Conservation (phyloP, 306 rosid genomes). For the Argentina anserina region DNA sequence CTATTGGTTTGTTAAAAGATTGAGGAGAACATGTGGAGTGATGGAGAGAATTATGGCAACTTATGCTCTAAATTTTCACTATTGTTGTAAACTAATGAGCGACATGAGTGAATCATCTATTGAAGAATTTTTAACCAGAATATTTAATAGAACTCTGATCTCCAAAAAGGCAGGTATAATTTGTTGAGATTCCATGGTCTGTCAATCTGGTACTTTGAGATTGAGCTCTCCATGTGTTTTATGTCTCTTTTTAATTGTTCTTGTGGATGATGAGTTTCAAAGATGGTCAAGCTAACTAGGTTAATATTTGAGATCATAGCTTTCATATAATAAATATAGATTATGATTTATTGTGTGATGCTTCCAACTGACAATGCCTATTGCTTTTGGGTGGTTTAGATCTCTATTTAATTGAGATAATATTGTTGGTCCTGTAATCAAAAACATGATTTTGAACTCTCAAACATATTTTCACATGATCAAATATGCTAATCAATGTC, state of each 20-base stretch:
- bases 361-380: background rate
- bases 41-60: background rate
- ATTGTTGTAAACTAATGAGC: background rate
- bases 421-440: background rate
- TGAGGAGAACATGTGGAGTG: slow-evolving; percentile 16
- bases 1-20: background rate
- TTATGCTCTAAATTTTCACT: background rate
- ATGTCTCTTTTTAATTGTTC: background rate
- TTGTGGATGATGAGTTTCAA: background rate
- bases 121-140: background rate
- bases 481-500: background rate
- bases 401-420: background rate
- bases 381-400: background rate
- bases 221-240: background rate
- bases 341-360: background rate
- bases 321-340: background rate
- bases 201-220: background rate
- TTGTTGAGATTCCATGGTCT: background rate
- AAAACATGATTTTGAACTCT: background rate
- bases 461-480: background rate
- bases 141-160: background rate
- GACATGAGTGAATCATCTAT: background rate
- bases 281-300: background rate
- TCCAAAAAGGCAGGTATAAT: background rate
- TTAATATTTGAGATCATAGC: background rate